Percentiles rank a stretch among this genome's conserved stretches.
These are phyloP conservation scores for Fusarium sp. DNA, from an alignment of 2,329 filamentous ascomycete species.

Conservation along the genomic window DNA sequence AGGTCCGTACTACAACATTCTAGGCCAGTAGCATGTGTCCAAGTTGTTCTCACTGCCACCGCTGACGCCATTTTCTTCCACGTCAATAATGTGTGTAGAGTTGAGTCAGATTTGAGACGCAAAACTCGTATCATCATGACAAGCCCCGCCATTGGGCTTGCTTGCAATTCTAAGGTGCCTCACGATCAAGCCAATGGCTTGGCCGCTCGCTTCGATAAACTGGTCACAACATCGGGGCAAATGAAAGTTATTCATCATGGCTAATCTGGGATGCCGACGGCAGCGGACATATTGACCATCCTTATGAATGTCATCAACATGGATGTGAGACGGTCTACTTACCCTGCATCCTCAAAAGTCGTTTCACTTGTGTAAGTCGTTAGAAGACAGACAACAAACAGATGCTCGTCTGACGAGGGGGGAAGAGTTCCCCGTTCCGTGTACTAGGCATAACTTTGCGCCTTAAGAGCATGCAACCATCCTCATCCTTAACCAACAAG, in stretches of 20 bases:
- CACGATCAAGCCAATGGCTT: not conserved
- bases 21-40: not conserved
- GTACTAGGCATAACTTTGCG: slow-evolving; percentile 23
- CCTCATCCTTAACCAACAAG: slow-evolving; percentile 11
- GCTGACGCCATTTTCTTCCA: not conserved
- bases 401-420: slow-evolving; percentile 5
- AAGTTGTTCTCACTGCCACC: not conserved
- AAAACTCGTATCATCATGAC: not conserved
- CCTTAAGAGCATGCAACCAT: slow-evolving; percentile 13
- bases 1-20: not conserved
- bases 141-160: not conserved
- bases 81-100: not conserved
- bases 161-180: not conserved
- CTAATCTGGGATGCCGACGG: slow-evolving; percentile 6
- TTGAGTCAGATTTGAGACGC: not conserved
- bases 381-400: slow-evolving; percentile 8
- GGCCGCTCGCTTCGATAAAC: not conserved
- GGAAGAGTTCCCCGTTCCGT: slow-evolving; percentile 6
- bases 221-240: not conserved
- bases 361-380: not conserved
- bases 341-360: slow-evolving; percentile 7
- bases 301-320: not conserved
- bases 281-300: not conserved
- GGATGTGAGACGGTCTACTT: not conserved
- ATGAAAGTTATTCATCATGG: not conserved